Base-by-base conservation (phyloP, 176 grass and related monocot species). In the Paspalum vaginatum region DNA sequence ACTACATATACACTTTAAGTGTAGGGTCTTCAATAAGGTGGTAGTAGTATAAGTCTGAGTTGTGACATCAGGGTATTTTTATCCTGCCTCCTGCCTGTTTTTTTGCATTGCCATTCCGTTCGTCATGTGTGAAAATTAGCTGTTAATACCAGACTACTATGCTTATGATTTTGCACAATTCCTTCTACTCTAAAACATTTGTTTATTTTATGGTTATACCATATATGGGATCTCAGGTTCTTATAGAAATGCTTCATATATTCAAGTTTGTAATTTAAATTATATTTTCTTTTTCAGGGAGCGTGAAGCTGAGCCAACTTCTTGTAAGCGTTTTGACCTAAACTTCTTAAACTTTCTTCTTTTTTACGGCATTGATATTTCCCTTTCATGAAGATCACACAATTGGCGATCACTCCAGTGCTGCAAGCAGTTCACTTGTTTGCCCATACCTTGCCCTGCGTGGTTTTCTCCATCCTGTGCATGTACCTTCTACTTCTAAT, bases 391-490 rank as follows among this genome's bases (percentile, higher is more conserved):
- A 79, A 94, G 89, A 94, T 89, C 92, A 91, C 20, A 79, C 87
- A 66, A 80, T 79, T 5, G 86, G 86, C 76, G 89, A 89, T 68
- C 86, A 91, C 78, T 89, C 86, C 80, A 91, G 51, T 89, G 72
- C 89, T 82, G 82, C 86, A 85, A 83, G 89, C 70, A 91, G 77
- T 79, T 85, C 92, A 68, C 89, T 89, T 89, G 63, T 87, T 74
- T 94, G 92, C 81, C 89, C 89, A n/a, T 94, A 91, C 73, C 71
- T 94, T 77, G 58, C 89, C 44, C 63, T 89, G 48, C 86, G 83
- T 87, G 89, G 92, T 56, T 85, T 91, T 85, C 74, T 88, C 61
- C 86, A 94, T 89, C 83, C 86, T 49, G 61, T 91, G 64, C 86
- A 84, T 67, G 81, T 86, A 53, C 88, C 91, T 64, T 89, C 81